Base-by-base conservation (phyloP, 2,329 filamentous ascomycete genomes). In the Sclerotinia subarctica region DNA sequence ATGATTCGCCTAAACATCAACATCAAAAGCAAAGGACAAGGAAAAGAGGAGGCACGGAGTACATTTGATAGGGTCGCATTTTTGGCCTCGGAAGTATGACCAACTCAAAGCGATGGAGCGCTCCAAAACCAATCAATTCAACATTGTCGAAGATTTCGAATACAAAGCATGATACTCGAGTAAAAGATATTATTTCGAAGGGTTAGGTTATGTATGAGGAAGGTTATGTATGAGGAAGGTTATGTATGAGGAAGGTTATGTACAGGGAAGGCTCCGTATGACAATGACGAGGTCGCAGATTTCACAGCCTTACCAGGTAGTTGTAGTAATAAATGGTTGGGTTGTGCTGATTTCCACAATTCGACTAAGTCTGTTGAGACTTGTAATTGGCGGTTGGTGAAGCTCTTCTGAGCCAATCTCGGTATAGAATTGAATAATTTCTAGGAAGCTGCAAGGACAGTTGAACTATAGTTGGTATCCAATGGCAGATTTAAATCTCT, bases 221-320 rank as follows among this genome's bases (percentile, higher is more conserved):
- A 68, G 73, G 71, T 52, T 52, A 49, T 49, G 29, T 24, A 67
- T 44, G 17, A 65, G 57, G 70, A n/a, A 59, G 64, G 60, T 52
- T 52, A 49, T 49, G 29, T 24, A 67, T 44, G 17, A 65, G 57
- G 70, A n/a, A 59, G 64, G 60, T 52, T 52, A 49, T 49, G 29
- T 24, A 67, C 35, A 42, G 63, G 57, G 70, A 70, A 68, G 73
- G 71, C 71, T 72, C 71, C 59, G 53, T 51, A 53, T 68, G 57
- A 26, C 49, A 60, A 66, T 64, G 53, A 66, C 13, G 44, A 62
- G 52, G 49, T 53, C 47, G 29, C 44, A 49, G 65, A 66, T 47
- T 53, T 52, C 64, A 66, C 73, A 74, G 72, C 73, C 73, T 72
- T 74, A 71, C 52, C 57, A 35, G 29, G 44, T 38, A 44, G 56